These are phyloP conservation scores for Trichosporon faecale DNA, from an alignment of 1,284 basidiomycete species.

Conservation along the genomic window DNA sequence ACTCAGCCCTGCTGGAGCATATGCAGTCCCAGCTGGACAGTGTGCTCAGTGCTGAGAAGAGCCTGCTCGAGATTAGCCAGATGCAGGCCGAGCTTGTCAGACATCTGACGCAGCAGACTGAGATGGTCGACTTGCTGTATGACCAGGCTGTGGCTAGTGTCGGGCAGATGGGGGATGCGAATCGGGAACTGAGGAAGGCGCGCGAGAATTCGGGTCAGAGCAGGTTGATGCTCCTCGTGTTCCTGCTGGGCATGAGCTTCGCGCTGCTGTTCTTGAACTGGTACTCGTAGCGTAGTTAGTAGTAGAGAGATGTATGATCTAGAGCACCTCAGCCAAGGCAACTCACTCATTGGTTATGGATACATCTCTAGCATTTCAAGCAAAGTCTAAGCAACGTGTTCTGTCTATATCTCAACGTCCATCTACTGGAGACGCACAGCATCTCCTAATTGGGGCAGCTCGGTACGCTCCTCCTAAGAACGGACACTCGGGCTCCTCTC, in stretches of 20 bases:
- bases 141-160: slow-evolving; percentile 57
- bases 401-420: neutral
- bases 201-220: slow-evolving; percentile 56
- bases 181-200: slow-evolving; percentile 57
- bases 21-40: slow-evolving; percentile 55
- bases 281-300: slow-evolving; percentile 37
- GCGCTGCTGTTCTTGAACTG: slow-evolving; percentile 58
- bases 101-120: slow-evolving; percentile 57
- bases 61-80: slow-evolving; percentile 57
- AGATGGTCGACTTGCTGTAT: slow-evolving; percentile 56
- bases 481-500: neutral
- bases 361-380: neutral
- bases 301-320: neutral
- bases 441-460: neutral
- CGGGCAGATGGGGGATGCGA: slow-evolving; percentile 56
- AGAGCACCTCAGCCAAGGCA: too few species aligned
- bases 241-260: slow-evolving; percentile 56
- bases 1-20: slow-evolving; percentile 55
- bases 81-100: slow-evolving; percentile 59
- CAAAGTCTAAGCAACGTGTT: neutral
- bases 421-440: neutral
- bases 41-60: slow-evolving; percentile 56
- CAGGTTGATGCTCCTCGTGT: slow-evolving; percentile 56
- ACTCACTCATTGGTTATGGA: neutral
- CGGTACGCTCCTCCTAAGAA: neutral